Base-by-base conservation (phyloP, 1,139 yeast genomes). In the Candida frijolesensis region DNA sequence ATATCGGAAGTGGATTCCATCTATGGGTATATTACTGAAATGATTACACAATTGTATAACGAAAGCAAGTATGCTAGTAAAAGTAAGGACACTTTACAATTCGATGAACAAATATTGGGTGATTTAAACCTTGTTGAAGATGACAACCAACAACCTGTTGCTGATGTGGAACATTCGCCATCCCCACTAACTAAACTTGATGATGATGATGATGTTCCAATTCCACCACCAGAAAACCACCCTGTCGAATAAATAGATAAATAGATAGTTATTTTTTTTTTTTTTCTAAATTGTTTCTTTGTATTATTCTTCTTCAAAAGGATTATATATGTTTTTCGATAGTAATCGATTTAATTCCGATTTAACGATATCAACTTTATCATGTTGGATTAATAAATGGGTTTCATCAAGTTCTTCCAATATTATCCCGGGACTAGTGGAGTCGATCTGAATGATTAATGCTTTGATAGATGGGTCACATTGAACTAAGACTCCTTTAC, bases 381-480 rank as follows among this genome's bases (percentile, higher is more conserved):
- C 80, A 37, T 86, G 86, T 56, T 89, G 94, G 30, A 94, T 87
- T 53, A 94, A 72, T 29, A 94, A 68, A 67, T 94, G 97, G 1
- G 95, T 88, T 42, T 92, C 97, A 64, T 94, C 98, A 45, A 94
- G 76, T 60, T 92, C 98, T 67, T 85, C 89, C 15, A 86, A 76
- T 5, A 91, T 87, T 4, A 90, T 85, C 52, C 91, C 96, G 49
- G 87, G 84, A 42, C 78, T 71, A 39, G 80, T 81, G 0, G 89
- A 72, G 65, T 91, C 97, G 41, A 91, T 87, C 61, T 86, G 89
- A 34, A 92, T 70, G 4, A 94, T 88, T 47, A 94, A 74, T 0
- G 98, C 97, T 55, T 85, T 79, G 55, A 94, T 91, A 0, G 97
- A 89, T 1, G 99, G 97, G 65, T 94, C 99, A 67, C 97, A 74